phyloP scores from a whole-genome alignment of 371 early-diverging fungal species.

The Zychaea mexicana region DNA sequence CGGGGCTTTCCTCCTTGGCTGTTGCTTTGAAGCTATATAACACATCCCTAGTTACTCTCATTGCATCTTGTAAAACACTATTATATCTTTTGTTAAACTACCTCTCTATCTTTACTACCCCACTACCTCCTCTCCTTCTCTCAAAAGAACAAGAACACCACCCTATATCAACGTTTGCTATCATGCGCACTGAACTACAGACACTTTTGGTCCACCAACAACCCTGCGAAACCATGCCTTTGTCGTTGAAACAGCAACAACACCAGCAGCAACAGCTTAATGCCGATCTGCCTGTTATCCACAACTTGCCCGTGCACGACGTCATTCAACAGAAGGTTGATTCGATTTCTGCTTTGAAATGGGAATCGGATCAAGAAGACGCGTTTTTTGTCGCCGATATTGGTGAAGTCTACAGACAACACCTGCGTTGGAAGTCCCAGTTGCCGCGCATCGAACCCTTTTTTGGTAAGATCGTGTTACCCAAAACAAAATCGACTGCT shows the following conservation, averaged over 20 bases:
- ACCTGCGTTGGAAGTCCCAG: constrained; percentile 75
- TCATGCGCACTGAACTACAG: constrained; percentile 42
- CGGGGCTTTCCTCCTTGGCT: constrained; percentile 71
- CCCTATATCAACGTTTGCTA: too few species aligned
- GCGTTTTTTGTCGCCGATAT: constrained; percentile 94
- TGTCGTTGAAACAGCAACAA: too few species aligned
- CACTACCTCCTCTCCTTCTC: constrained; percentile 30
- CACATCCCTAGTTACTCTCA: neutral
- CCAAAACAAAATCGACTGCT: too few species aligned
- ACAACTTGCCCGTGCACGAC: constrained; percentile 32
- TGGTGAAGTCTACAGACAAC: constrained; percentile 87
- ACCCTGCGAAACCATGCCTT: too few species aligned
- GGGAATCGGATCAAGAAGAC: constrained; percentile 75
- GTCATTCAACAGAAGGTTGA: constrained; percentile 37
- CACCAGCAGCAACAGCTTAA: neutral
- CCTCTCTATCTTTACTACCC: neutral
- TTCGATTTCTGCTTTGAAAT: constrained; percentile 42
- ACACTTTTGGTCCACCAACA: constrained; percentile 33
- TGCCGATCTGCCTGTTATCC: too few species aligned
- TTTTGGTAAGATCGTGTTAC: constrained; percentile 82
- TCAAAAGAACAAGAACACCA: constrained; percentile 12
- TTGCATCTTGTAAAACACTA: constrained; percentile 6
- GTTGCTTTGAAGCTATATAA: neutral
- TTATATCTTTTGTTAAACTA: neutral
- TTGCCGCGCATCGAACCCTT: constrained; percentile 95